Conservation (phyloP, 2,329 filamentous ascomycete species). For the Hymenoscyphus albidus region DNA sequence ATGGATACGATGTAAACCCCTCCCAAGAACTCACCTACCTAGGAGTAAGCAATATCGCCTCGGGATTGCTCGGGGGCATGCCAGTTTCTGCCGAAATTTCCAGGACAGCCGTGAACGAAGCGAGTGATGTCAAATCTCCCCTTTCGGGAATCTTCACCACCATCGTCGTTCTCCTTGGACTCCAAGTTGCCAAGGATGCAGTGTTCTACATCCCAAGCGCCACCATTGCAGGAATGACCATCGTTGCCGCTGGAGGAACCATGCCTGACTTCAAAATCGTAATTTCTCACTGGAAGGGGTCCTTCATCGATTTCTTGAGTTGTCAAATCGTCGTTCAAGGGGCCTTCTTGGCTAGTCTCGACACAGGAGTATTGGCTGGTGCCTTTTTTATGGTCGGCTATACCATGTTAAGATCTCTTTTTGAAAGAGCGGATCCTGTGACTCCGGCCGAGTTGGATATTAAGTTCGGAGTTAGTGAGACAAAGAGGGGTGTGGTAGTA, state of each 20-base stretch:
- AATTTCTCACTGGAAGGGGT: constrained; percentile 3
- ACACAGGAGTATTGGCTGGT: constrained; percentile 36
- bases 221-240: constrained; percentile 60
- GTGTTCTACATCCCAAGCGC: constrained; percentile 67
- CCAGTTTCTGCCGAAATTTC: constrained; percentile 64
- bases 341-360: neutral
- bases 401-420: constrained; percentile 15
- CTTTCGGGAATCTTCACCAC: constrained; percentile 58
- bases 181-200: constrained; percentile 57
- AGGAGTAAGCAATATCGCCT: constrained; percentile 59
- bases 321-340: constrained; percentile 3
- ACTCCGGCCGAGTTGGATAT: constrained; percentile 8
- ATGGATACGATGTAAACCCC: constrained; percentile 60
- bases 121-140: constrained; percentile 59
- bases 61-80: constrained; percentile 62
- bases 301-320: constrained; percentile 9
- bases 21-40: constrained; percentile 64
- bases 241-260: constrained; percentile 3
- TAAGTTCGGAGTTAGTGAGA: constrained; percentile 6
- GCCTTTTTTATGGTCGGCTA: constrained; percentile 14
- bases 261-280: neutral
- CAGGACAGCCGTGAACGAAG: constrained; percentile 63
- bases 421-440: constrained; percentile 11
- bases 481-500: constrained; percentile 4
- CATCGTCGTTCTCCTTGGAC: constrained; percentile 56